Conservation (phyloP, 352 stramenopile species). For the Phytophthora agathidicida region DNA sequence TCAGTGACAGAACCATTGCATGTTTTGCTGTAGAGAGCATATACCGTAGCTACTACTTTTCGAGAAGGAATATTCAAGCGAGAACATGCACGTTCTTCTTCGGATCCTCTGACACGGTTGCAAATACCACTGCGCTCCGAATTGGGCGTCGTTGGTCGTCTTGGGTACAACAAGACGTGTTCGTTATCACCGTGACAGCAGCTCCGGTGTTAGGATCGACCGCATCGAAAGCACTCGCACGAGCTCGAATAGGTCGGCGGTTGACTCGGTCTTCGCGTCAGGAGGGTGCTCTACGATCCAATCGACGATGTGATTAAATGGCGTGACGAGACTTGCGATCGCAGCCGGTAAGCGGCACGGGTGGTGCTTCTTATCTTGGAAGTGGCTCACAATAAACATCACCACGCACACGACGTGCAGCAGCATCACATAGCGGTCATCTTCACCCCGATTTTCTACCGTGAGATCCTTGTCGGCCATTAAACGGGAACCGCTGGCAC, state of each 20-base stretch:
- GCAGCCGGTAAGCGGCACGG: slow-evolving; percentile 43
- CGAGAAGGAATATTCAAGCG: slow-evolving; percentile 42
- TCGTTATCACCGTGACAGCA: slow-evolving; percentile 32
- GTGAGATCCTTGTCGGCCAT: slow-evolving; percentile 51
- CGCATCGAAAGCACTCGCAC: slow-evolving; percentile 66
- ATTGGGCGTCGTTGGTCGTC: not conserved
- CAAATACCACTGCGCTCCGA: slow-evolving; percentile 3
- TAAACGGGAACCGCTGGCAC: slow-evolving; percentile 61
- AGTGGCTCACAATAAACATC: slow-evolving; percentile 69
- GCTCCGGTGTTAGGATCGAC: slow-evolving; percentile 45
- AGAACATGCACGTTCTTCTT: slow-evolving; percentile 22
- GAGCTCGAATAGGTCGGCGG: slow-evolving; percentile 74
- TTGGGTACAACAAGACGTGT: slow-evolving; percentile 1
- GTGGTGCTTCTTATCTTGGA: slow-evolving; percentile 51
- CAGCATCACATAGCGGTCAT: slow-evolving; percentile 82
- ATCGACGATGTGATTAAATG: slow-evolving; percentile 56
- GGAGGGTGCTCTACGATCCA: slow-evolving; percentile 73
- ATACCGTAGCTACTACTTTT: slow-evolving; percentile 28
- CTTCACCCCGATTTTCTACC: slow-evolving; percentile 62
- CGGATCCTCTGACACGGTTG: slow-evolving; percentile 8
- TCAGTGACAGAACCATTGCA: no score
- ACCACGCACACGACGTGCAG: slow-evolving; percentile 76
- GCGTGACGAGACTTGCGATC: slow-evolving; percentile 52
- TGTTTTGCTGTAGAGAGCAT: no score
- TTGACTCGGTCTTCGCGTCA: slow-evolving; percentile 52